Percentiles rank a stretch among this genome's conserved stretches.
phyloP scores from a whole-genome alignment of 345 rosid species.

The Draba incana region DNA sequence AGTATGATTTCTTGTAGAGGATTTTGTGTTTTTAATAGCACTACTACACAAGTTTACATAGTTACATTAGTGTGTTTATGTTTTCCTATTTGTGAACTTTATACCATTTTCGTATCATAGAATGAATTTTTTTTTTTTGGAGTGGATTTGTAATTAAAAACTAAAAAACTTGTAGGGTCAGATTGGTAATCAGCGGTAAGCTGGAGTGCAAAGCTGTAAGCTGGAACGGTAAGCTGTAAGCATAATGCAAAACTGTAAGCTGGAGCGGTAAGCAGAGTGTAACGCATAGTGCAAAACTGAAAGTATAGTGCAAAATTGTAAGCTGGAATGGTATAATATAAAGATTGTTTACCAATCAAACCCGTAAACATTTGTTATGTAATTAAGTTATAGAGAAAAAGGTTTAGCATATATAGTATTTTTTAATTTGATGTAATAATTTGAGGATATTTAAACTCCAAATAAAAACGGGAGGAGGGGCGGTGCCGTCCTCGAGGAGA shows the following conservation, averaged over 20 bases:
- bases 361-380: not conserved
- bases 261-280: too few relatives aligned
- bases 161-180: too few relatives aligned
- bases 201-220: too few relatives aligned
- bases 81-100: not conserved
- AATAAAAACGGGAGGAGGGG: conserved; percentile 33
- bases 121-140: not conserved
- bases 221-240: too few relatives aligned
- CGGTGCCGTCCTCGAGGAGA: conserved; percentile 45
- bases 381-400: not conserved
- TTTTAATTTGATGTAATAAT: not conserved
- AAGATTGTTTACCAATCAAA: too few relatives aligned
- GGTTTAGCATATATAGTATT: not conserved
- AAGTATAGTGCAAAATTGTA: too few relatives aligned
- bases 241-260: too few relatives aligned
- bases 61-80: not conserved
- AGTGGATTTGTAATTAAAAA: not conserved
- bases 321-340: too few relatives aligned
- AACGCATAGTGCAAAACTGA: too few relatives aligned
- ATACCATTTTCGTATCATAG: not conserved
- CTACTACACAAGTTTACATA: conserved; percentile 5
- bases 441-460: not conserved
- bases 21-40: not conserved
- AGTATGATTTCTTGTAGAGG: not conserved
- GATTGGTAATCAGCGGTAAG: too few relatives aligned